Conservation (phyloP, 257 asterid genomes). For the Scutellaria baicalensis region DNA sequence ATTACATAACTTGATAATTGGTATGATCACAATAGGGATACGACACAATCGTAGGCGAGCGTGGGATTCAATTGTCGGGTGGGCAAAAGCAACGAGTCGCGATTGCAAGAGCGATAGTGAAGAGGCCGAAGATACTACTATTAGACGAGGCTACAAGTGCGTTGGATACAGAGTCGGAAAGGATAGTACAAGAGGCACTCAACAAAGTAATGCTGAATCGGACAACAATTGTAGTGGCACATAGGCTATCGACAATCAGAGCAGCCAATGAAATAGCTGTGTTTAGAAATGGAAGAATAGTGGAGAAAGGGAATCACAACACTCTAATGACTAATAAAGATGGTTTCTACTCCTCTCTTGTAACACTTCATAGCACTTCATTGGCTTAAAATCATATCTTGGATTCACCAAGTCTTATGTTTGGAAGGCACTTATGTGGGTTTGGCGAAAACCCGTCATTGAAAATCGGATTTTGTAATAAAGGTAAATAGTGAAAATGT, state of each 20-base stretch:
- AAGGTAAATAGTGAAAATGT: too few species aligned
- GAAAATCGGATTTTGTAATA: too few species aligned
- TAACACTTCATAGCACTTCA: slow-evolving; percentile 37
- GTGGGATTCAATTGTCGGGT: slow-evolving; percentile 61
- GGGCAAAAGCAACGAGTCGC: slow-evolving; percentile 85
- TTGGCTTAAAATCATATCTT: slow-evolving; percentile 4
- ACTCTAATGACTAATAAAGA: slow-evolving; percentile 37
- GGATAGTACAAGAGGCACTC: slow-evolving; percentile 62
- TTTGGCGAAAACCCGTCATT: too few species aligned
- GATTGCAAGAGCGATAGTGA: slow-evolving; percentile 61
- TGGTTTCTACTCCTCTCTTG: slow-evolving; percentile 56
- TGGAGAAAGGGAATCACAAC: slow-evolving; percentile 56
- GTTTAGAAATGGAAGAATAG: slow-evolving; percentile 51
- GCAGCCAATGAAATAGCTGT: slow-evolving; percentile 64
- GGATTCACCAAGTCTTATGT: not conserved
- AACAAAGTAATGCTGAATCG: slow-evolving; percentile 49
- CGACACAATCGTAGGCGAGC: slow-evolving; percentile 61
- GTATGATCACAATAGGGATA: slow-evolving; percentile 35
- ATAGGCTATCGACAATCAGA: slow-evolving; percentile 58
- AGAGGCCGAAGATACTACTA: slow-evolving; percentile 47
- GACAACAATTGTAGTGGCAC: slow-evolving; percentile 64
- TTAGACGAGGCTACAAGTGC: slow-evolving; percentile 73
- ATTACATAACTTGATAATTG: not conserved
- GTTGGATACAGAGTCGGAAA: slow-evolving; percentile 59
- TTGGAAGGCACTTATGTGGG: too few species aligned